These are phyloP conservation scores for Trametes versicolor DNA, from an alignment of 1,284 basidiomycete genomes.

Conservation along the genomic window DNA sequence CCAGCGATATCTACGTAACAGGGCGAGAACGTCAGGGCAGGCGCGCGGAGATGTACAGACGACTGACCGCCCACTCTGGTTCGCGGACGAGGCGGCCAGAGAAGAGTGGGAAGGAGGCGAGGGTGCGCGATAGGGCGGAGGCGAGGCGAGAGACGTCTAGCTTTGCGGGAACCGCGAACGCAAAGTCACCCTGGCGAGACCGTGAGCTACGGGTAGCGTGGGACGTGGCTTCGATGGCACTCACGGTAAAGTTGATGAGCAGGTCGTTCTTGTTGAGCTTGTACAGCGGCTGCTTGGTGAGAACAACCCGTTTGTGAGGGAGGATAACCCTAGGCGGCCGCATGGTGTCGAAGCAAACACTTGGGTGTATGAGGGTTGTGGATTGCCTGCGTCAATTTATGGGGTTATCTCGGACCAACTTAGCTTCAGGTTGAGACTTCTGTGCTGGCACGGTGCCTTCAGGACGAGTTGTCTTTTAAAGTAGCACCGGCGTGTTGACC, in stretches of 20 bases:
- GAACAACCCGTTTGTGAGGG: neutral
- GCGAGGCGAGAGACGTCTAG: constrained; percentile 4
- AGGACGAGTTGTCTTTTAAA: no score
- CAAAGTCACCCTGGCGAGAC: constrained; percentile 4
- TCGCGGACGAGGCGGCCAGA: constrained; percentile 12
- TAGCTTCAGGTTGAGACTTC: no score
- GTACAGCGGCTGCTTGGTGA: neutral
- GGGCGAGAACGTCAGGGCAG: neutral
- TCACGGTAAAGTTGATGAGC: constrained; percentile 17
- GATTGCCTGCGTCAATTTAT: no score
- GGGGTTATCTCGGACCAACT: no score
- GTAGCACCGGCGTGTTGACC: no score
- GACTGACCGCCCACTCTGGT: constrained; percentile 16
- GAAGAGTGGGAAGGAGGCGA: constrained; percentile 13
- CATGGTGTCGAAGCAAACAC: neutral
- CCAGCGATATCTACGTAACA: constrained; percentile 8
- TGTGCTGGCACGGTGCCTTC: no score
- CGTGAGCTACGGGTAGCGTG: neutral
- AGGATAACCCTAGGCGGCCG: neutral
- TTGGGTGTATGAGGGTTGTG: neutral
- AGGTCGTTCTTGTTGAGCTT: constrained; percentile 12
- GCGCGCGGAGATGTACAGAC: neutral
- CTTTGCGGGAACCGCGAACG: constrained; percentile 4
- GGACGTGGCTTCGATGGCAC: neutral
- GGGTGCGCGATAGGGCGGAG: constrained; percentile 8